Base-by-base conservation (phyloP, 164 flowering plant species). In the Aristolochia californica region DNA sequence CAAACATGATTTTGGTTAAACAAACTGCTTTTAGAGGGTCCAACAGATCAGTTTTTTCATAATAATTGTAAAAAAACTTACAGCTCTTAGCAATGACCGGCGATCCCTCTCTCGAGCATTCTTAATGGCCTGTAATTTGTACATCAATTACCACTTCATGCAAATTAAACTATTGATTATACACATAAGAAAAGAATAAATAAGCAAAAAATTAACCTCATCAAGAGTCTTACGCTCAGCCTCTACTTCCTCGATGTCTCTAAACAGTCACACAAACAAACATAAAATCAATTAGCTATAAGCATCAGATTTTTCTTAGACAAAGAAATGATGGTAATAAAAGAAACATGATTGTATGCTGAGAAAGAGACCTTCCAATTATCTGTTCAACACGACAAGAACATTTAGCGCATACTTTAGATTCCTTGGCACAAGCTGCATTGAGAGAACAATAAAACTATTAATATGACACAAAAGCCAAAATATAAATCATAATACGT, bases 41-140 rank as follows among this genome's bases (percentile, higher is more conserved):
- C 12, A 48, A 48, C 5, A 48, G 2, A n/a, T 16, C 22, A 48
- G 7, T n/a, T n/a, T 10, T n/a, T n/a, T 18, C 51, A 48, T 11
- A 45, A n/a, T 23, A 25, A 16, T 45, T 25, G 22, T 38, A 27
- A 11, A 11, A 25, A 34, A 58, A 17, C 93, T 82, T 78, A 93
- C 96, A 49, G 94, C 77, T 18, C 99, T 84, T n/a, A 93, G 55
- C 14, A 93, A 65, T 4, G 80, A 67, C 67, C 99, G 77, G 44
- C 89, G 71, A 18, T 93, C 99, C 77, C 99, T 83, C 74, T 94
- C 99, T 45, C 96, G 76, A 51, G 96, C 84, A 83, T 87, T 94
- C 70, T 80, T 90, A 13, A 94, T 74, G 8, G 97, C 95, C 99
- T 93, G 75, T 9, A 66, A 69, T 22, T 15, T 55, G 25, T 61